Base-by-base conservation (phyloP, 1,284 basidiomycete species). In the Caloboletus firmus region DNA sequence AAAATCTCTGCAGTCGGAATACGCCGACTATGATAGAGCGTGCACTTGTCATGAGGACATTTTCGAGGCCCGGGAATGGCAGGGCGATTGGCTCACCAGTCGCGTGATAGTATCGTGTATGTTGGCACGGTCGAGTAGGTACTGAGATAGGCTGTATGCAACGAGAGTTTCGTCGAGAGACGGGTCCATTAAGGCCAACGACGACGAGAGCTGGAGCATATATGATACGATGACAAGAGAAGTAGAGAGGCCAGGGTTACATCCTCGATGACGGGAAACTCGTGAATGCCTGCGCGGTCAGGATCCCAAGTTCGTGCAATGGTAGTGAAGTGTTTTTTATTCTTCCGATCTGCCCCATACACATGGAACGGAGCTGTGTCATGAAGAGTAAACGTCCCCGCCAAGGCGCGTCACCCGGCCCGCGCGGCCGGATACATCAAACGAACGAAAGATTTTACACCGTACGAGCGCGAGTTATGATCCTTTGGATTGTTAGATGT, bases 51-150 rank as follows among this genome's bases (percentile, higher is more conserved):
- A 44, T 28, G 26, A 42, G 17, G 17, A n/a, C 6, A 22, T 30
- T 17, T 22, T 18, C 26, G 26, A 28, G 22, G 13, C n/a, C n/a
- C n/a, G 8, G 32, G 5, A 30, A 46, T n/a, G n/a, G 32, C 13
- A 34, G 30, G n/a, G 26, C 31, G 15, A n/a, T 15, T 35, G 0
- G 48, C 66, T 48, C 42, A 66, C 66, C 53, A 65, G 26, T 40
- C 64, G 62, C 9, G 57, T 60, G 52, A 65, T 62, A 26, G 66
- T 66, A 34, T 65, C 64, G n/a, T 62, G 60, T 45, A 66, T 67
- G 28, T 67, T 68, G 53, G 51, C n/a, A 15, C 64, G 63, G 50
- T 66, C 64, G 24, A 66, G 57, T n/a, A 66, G 26, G 44, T 62
- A 65, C 40, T 66, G 62, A 28, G 59, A 49, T 31, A 64, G 13